Evolutionary conservation across 2,329 filamentous ascomycete genomes (phyloP).

Genomic region (Didymella segeticola): DNA sequence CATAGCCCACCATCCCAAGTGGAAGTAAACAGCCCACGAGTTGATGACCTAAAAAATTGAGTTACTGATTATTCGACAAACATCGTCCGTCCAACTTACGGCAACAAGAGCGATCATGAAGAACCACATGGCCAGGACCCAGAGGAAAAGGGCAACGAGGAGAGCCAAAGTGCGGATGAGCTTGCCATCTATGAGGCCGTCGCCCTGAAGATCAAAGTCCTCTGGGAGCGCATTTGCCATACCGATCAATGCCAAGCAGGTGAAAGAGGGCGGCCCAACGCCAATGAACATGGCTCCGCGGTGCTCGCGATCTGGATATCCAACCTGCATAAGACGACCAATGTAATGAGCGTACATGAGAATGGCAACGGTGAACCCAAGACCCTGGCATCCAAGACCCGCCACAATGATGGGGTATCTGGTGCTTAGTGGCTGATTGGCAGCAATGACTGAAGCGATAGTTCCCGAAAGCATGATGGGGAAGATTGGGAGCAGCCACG

Average conservation of each 20-base stretch:
- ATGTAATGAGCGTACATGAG: constrained; percentile 78
- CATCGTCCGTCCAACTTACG: constrained; percentile 30
- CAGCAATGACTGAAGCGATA: constrained; percentile 70
- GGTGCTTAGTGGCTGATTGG: constrained; percentile 63
- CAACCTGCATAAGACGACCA: constrained; percentile 71
- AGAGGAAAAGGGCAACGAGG: constrained; percentile 64
- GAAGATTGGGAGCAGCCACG: constrained; percentile 77
- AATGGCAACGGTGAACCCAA: constrained; percentile 72
- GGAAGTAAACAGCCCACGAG: constrained; percentile 58
- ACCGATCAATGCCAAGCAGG: constrained; percentile 71
- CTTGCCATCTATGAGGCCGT: constrained; percentile 53
- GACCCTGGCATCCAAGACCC: constrained; percentile 72
- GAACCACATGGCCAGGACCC: constrained; percentile 68
- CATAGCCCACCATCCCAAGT: constrained; percentile 69
- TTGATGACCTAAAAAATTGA: constrained; percentile 36
- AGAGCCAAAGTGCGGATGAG: constrained; percentile 56
- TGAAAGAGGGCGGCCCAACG: constrained; percentile 77
- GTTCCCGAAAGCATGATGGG: constrained; percentile 77
- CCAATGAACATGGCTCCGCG: constrained; percentile 77
- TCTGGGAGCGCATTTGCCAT: constrained; percentile 64
- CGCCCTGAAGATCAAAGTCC: constrained; percentile 57
- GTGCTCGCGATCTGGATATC: constrained; percentile 68
- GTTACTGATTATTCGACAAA: constrained; percentile 28
- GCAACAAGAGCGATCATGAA: constrained; percentile 54
- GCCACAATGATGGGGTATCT: constrained; percentile 70